A percentile compares a stretch with the other conserved stretches of the same genome.
These are phyloP conservation scores for Pleurotus citrinopileatus DNA, from an alignment of 768 basidiomycete genomes.

Conservation along the genomic window DNA sequence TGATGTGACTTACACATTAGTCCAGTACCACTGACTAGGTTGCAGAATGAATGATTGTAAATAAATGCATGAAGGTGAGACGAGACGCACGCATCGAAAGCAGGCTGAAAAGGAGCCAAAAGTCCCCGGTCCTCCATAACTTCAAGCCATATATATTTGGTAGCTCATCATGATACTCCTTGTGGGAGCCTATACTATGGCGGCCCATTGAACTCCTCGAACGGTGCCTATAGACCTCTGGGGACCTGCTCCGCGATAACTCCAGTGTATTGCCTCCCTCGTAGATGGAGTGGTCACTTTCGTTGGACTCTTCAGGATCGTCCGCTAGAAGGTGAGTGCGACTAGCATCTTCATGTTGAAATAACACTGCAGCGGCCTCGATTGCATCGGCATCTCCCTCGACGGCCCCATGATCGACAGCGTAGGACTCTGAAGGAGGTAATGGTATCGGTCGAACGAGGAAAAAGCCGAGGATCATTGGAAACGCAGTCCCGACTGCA, in stretches of 20 bases:
- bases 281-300: conserved; percentile 12
- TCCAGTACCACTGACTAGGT: conserved; percentile 66
- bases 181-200: neutral
- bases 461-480: conserved; percentile 78
- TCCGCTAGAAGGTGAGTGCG: conserved; percentile 11
- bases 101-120: conserved; percentile 39
- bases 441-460: conserved; percentile 69
- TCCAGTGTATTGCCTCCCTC: conserved; percentile 12
- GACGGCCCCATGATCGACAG: conserved; percentile 15
- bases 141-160: conserved; percentile 22
- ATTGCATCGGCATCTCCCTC: conserved; percentile 11
- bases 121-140: conserved; percentile 20
- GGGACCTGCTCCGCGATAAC: conserved; percentile 2
- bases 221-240: neutral
- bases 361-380: conserved; percentile 10
- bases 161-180: conserved; percentile 1
- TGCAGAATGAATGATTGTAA: conserved; percentile 13
- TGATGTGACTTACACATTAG: conserved; percentile 60
- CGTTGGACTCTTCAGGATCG: conserved; percentile 1
- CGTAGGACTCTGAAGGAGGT: conserved; percentile 30
- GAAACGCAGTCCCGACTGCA: conserved; percentile 72
- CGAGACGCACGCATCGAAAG: conserved; percentile 50
- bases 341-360: conserved; percentile 16
- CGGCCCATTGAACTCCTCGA: neutral
- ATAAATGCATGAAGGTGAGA: conserved; percentile 27